These are phyloP conservation scores for Mucor lusitanicus DNA, from an alignment of 371 early-diverging fungal genomes.

Conservation along the genomic window DNA sequence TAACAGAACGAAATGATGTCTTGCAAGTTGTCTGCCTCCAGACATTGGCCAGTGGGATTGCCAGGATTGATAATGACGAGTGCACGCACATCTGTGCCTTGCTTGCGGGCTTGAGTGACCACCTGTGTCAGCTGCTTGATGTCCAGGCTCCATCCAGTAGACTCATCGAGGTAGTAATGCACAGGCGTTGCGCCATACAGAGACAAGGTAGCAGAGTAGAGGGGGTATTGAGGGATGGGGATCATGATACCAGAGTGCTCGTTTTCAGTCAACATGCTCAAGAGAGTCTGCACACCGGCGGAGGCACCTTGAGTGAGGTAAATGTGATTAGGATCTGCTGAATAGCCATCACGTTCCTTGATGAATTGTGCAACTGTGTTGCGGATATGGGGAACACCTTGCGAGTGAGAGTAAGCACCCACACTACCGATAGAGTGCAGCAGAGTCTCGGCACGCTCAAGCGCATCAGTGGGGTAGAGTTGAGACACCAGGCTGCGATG, in stretches of 20 bases:
- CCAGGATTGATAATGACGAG: slow-evolving; percentile 96
- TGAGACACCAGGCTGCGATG: slow-evolving; percentile 47
- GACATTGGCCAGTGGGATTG: slow-evolving; percentile 93
- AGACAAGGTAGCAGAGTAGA: slow-evolving; percentile 89
- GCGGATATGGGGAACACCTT: slow-evolving; percentile 86
- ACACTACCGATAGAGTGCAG: slow-evolving; percentile 71
- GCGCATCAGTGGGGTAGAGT: slow-evolving; percentile 82
- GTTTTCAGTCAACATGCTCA: slow-evolving; percentile 77
- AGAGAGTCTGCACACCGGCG: slow-evolving; percentile 86
- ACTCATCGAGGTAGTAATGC: slow-evolving; percentile 87
- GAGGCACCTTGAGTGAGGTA: slow-evolving; percentile 88
- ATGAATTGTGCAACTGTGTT: slow-evolving; percentile 87
- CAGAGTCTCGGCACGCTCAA: slow-evolving; percentile 79
- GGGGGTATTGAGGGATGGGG: slow-evolving; percentile 96
- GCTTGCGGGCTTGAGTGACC: slow-evolving; percentile 57
- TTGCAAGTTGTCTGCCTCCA: slow-evolving; percentile 73
- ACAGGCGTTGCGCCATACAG: slow-evolving; percentile 79
- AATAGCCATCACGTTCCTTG: slow-evolving; percentile 80
- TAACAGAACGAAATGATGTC: slow-evolving; percentile 84
- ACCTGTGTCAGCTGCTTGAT: slow-evolving; percentile 59
- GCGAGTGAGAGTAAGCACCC: slow-evolving; percentile 95
- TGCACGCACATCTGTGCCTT: slow-evolving; percentile 85
- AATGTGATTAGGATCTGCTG: slow-evolving; percentile 77
- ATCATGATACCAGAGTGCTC: slow-evolving; percentile 90
- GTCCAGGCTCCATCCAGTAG: slow-evolving; percentile 79